A percentile compares a stretch with the other conserved stretches of the same genome.
phyloP scores from a whole-genome alignment of 352 stramenopile genomes.

The Peronosclerospora sorghi region DNA sequence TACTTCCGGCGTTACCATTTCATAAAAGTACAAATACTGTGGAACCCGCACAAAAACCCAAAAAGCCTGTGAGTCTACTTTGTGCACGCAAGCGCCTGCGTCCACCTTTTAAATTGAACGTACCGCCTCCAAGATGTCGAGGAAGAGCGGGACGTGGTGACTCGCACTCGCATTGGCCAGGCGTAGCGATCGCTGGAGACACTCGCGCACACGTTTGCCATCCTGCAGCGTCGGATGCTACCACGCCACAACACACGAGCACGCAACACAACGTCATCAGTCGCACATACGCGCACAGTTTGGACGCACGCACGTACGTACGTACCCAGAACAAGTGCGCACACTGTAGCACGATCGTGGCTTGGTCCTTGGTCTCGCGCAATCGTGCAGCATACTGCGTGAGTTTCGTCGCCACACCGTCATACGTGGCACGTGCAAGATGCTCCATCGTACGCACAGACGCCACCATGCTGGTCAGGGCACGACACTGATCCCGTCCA shows the following conservation, averaged over 20 bases:
- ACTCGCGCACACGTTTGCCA: conserved; percentile 91
- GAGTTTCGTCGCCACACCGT: conserved; percentile 93
- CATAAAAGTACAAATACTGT: conserved; percentile 92
- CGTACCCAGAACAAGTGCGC: conserved; percentile 93
- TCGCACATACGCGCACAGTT: neutral
- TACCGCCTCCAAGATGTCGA: conserved; percentile 91
- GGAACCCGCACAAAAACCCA: neutral
- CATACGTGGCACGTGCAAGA: conserved; percentile 86
- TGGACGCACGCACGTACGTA: conserved; percentile 9
- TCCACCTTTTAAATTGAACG: too few species aligned
- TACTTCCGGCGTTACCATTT: conserved; percentile 62
- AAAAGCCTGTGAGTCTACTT: conserved; percentile 1
- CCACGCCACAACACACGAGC: neutral
- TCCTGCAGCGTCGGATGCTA: conserved; percentile 81
- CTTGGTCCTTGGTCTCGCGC: conserved; percentile 95
- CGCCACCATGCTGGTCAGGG: conserved; percentile 85
- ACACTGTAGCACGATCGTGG: conserved; percentile 89
- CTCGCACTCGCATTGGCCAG: conserved; percentile 86
- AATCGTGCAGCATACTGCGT: conserved; percentile 94
- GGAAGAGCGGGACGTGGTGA: conserved; percentile 89
- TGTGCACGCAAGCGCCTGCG: too few species aligned
- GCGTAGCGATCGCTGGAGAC: conserved; percentile 92
- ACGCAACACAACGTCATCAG: too few species aligned
- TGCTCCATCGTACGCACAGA: conserved; percentile 72
- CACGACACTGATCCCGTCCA: conserved; percentile 81